Base-by-base conservation (phyloP, 495 filamentous ascomycete genomes). In the Tuber microsphaerosporum region DNA sequence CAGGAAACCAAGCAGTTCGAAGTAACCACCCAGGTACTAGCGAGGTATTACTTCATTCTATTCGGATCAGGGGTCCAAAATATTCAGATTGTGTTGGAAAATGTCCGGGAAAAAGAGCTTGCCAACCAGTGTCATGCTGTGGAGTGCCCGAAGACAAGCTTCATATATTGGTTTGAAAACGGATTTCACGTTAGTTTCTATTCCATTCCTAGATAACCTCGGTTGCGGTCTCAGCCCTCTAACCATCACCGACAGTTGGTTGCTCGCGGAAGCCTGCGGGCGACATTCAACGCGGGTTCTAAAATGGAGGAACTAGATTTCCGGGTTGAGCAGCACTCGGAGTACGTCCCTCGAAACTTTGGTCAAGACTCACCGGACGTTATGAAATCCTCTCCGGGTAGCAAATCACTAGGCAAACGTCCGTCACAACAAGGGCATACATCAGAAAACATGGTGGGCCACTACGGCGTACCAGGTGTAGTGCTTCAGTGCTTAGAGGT, bases 51-150 rank as follows among this genome's bases (percentile, higher is more conserved):
- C 78, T 84, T 85, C 43, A 90, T 87, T 2, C 88, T 91, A 71
- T 92, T 90, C 75, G 88, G 88, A 12, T 91, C 89, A 65, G 90
- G 91, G 10, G 88, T 92, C 26, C 84, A 85, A 41, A 88, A 86
- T 20, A 88, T 93, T 17, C 90, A 92, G 80, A 88, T 92, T 81
- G 83, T 89, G 41, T 81, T 91, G 37, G 88, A 89, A 77, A 84
- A 81, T 20, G 82, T 86, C 39, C 86, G 84, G 69, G 88, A 90
- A 79, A 84, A 82, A 26, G 83, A 85, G 70, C 74, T 84, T 46
- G 76, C 83, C n/a, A 86, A 86, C 72, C 88, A 87, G 51, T 85
- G 85, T 37, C 86, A 87, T 61, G 80, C 86, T 69, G 87, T 89
- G 39, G 87, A 88, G 61, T 85, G 87, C 68, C 75, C 74, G 10